Evolutionary conservation across 345 rosid genomes (phyloP).

Genomic region (Citrus cavaleriei): DNA sequence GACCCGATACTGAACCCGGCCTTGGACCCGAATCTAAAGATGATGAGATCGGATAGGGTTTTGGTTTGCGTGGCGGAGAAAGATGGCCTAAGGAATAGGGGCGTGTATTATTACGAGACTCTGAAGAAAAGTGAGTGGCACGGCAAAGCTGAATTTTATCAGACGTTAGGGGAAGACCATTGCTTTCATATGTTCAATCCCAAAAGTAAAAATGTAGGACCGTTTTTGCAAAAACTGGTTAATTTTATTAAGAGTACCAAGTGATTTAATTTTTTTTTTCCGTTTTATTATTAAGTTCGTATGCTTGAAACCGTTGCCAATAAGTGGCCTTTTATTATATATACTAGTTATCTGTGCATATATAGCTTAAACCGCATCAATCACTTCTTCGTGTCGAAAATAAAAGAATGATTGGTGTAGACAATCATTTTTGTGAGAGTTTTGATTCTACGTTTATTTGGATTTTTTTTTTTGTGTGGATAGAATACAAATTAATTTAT

Average conservation of each 20-base stretch:
- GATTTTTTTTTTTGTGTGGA: no score
- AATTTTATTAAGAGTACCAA: constrained; percentile 23
- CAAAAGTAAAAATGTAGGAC: constrained; percentile 20
- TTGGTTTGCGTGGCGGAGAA: constrained; percentile 42
- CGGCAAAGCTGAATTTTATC: constrained; percentile 28
- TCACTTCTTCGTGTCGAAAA: no score
- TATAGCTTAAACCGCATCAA: no score
- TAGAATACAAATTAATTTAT: no score
- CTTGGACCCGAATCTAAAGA: constrained; percentile 29
- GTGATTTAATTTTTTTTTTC: no score
- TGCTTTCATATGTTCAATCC: constrained; percentile 28
- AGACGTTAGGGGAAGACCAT: constrained; percentile 32
- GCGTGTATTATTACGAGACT: constrained; percentile 24
- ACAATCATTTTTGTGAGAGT: no score
- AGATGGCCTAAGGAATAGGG: constrained; percentile 31
- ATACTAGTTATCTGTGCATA: no score
- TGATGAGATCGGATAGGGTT: constrained; percentile 27
- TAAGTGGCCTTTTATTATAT: no score
- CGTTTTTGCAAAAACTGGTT: constrained; percentile 26
- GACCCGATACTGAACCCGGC: constrained; percentile 37
- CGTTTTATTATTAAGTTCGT: no score
- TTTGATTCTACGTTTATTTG: no score
- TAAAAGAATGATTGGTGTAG: no score
- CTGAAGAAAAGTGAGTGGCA: constrained; percentile 27
- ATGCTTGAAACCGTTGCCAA: no score